Percentiles rank a stretch among this genome's conserved stretches.
phyloP scores from a whole-genome alignment of 1,284 basidiomycete genomes.

The Leccinum griseonigrum region DNA sequence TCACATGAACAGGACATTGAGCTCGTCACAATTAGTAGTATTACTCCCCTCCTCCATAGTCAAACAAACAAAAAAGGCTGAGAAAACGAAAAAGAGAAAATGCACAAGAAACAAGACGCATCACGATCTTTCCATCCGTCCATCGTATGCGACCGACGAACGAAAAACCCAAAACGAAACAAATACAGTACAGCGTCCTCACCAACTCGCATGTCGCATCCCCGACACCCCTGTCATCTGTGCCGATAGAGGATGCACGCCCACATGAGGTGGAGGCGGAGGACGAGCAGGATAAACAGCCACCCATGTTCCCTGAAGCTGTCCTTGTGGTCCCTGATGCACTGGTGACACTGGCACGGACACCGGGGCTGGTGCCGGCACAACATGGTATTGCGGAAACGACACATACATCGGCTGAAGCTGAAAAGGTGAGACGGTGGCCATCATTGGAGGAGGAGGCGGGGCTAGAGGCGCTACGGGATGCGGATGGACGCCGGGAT shows the following conservation, averaged over 20 bases:
- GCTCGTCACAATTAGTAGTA: constrained; percentile 17
- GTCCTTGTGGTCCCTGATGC: constrained; percentile 13
- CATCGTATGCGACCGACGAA: neutral
- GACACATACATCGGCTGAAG: constrained; percentile 23
- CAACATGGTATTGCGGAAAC: constrained; percentile 21
- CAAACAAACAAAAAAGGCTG: constrained; percentile 8
- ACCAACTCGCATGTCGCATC: constrained; percentile 29
- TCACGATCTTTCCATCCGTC: neutral
- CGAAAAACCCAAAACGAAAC: neutral
- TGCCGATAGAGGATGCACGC: constrained; percentile 19
- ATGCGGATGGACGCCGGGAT: constrained; percentile 2
- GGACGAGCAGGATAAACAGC: constrained; percentile 23
- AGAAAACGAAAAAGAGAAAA: neutral
- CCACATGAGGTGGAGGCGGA: constrained; percentile 4
- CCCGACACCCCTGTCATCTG: constrained; percentile 24
- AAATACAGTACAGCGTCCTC: neutral
- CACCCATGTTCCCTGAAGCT: constrained; percentile 20
- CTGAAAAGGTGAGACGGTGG: constrained; percentile 17
- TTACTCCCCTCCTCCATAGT: constrained; percentile 5
- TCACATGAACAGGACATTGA: constrained; percentile 7
- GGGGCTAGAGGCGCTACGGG: constrained; percentile 5
- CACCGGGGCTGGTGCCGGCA: neutral
- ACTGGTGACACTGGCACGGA: constrained; percentile 4
- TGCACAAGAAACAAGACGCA: neutral
- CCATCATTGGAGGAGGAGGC: constrained; percentile 9